Evolutionary conservation across 1,284 basidiomycete genomes (phyloP), one percentile per base, ranked within the genome.

Genomic region (Afroboletus lepidellus): DNA sequence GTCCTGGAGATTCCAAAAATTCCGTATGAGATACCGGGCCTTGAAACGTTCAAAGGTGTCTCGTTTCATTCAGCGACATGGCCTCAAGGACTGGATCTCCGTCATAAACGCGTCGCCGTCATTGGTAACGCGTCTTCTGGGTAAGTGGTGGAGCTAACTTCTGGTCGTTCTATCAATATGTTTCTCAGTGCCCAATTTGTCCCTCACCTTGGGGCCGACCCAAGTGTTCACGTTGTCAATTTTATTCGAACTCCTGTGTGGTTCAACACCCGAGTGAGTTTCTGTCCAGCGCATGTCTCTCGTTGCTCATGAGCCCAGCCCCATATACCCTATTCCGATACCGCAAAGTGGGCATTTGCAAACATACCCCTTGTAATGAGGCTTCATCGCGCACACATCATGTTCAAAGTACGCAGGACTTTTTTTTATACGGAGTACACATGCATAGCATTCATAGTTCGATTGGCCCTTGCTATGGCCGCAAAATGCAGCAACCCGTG

Each of bases 81-180:
- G 73, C 69, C 76, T 34, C 55, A 65, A 8, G 64, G 67, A 11
- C 62, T 78, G 32, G 67, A 76, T 51, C 65, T 78, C 23, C 65
- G 60, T 11, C 71, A 68, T 21, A 78, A 79, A 58, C 68, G 67
- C 37, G 72, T 80, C 4, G 77, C 74, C 3, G 61, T 82, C 18
- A 70, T 82, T 48, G 80, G 80, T 11, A 81, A 78, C 55, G 81
- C 78, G 1, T 74, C 77, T 18, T 78, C 77, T 36, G 76, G 63
- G 66, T 67, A 51, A 32, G 49, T 37, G 3, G 20, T 25, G 5
- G 33, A 29, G 8, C 8, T 8, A n/a, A 32, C 39, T 21, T 36
- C 27, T 32, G 27, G 25, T 32, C 39, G 20, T 23, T 9, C 5
- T 43, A 37, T 30, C 62, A 21, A 64, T 44, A 32, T 46, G 25